These are phyloP conservation scores for Medicago lupulina DNA, from an alignment of 306 rosid species.

Conservation along the genomic window DNA sequence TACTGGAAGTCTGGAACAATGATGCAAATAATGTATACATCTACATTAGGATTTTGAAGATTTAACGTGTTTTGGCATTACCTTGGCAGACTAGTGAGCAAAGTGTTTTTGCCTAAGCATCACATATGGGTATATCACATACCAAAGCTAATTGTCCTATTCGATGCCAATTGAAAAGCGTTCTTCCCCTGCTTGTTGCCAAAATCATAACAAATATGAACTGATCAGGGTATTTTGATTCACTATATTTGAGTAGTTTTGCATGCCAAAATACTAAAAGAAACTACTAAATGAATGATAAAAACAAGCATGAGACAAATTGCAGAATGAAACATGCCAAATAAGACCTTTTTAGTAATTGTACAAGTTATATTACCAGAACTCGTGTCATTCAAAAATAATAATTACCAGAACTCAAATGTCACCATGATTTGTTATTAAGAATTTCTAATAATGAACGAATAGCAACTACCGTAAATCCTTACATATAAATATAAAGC, in stretches of 20 bases:
- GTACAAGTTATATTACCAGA: too few relatives aligned
- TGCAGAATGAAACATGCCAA: too few relatives aligned
- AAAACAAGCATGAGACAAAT: not conserved
- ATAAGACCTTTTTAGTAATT: too few relatives aligned
- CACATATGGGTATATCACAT: slow-evolving; percentile 66
- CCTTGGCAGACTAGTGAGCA: slow-evolving; percentile 77
- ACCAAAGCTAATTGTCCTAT: slow-evolving; percentile 67
- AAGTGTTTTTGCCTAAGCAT: slow-evolving; percentile 79
- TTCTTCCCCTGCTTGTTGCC: slow-evolving; percentile 83
- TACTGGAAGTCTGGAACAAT: not conserved
- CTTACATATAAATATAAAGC: too few relatives aligned
- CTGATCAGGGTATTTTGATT: not conserved
- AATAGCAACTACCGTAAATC: too few relatives aligned
- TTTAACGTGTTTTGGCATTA: slow-evolving; percentile 57
- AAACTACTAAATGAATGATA: too few relatives aligned
- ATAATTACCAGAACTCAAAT: too few relatives aligned
- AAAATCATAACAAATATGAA: slow-evolving; percentile 22
- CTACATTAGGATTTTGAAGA: slow-evolving; percentile 49
- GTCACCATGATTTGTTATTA: too few relatives aligned
- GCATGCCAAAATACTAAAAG: not conserved
- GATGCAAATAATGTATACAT: not conserved
- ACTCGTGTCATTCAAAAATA: too few relatives aligned
- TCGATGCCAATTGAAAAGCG: slow-evolving; percentile 70
- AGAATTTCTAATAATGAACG: too few relatives aligned
- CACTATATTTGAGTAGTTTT: not conserved